Evolutionary conservation across 495 filamentous ascomycete species (phyloP).

Genomic region (Apiosordaria backusii): DNA sequence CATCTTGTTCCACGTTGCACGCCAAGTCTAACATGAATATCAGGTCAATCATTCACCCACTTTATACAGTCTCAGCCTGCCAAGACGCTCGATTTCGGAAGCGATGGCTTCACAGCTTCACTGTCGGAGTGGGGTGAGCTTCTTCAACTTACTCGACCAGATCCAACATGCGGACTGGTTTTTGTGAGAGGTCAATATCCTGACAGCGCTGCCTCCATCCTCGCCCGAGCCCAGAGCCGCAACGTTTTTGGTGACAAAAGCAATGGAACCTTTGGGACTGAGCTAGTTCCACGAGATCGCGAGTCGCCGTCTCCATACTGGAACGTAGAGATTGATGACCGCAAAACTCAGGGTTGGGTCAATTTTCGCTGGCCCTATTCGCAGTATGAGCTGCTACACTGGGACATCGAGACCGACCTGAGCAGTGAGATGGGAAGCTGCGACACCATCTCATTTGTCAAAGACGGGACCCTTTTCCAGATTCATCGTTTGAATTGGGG

Average conservation of each 20-base stretch:
- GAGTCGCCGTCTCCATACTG: neutral
- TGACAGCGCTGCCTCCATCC: constrained; percentile 17
- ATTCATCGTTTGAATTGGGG: constrained; percentile 18
- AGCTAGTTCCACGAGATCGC: neutral
- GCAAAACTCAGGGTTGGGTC: constrained; percentile 19
- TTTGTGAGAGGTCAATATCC: constrained; percentile 16
- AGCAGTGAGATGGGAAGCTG: constrained; percentile 10
- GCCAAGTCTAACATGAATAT: neutral
- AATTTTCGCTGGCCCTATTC: constrained; percentile 22
- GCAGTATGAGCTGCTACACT: constrained; percentile 14
- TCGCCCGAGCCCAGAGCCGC: constrained; percentile 15
- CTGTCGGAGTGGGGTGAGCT: constrained; percentile 20
- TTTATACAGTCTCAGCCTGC: constrained; percentile 12
- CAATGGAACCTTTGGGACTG: constrained; percentile 15
- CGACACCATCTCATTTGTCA: constrained; percentile 17
- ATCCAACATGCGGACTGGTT: constrained; percentile 16
- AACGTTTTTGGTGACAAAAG: neutral
- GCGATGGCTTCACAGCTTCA: constrained; percentile 18
- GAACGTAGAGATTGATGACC: constrained; percentile 11
- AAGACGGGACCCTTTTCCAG: constrained; percentile 13
- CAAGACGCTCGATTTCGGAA: constrained; percentile 18
- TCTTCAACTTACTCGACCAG: constrained; percentile 18
- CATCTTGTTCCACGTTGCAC: no score
- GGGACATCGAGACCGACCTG: neutral
- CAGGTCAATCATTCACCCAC: constrained; percentile 19